Conservation (phyloP, 805 yeast species). For the Saccharomycopsis guyanensis region DNA sequence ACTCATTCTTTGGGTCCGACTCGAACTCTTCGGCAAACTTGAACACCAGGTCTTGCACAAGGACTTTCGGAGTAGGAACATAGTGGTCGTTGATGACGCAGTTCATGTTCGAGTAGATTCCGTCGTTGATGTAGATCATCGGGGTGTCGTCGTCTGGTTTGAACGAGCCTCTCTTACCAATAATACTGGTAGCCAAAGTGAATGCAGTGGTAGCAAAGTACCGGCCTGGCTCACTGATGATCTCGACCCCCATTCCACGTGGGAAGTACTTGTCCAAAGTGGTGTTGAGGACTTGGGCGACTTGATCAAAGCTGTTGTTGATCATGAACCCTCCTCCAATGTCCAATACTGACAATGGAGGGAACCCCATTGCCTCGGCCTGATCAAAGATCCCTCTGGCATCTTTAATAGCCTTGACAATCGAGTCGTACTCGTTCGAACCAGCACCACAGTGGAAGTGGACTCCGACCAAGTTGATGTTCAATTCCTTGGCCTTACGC, state of each 20-base stretch:
- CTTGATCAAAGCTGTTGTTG: constrained; percentile 46
- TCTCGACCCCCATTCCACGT: constrained; percentile 28
- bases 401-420: constrained; percentile 65
- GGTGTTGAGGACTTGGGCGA: constrained; percentile 48
- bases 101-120: constrained; percentile 92
- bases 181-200: constrained; percentile 74
- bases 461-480: constrained; percentile 68
- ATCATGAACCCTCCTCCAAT: constrained; percentile 90
- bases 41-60: constrained; percentile 46
- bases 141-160: constrained; percentile 33
- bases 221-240: constrained; percentile 94
- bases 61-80: constrained; percentile 59
- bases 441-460: constrained; percentile 97
- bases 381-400: constrained; percentile 59
- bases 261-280: constrained; percentile 61
- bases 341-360: constrained; percentile 52
- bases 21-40: constrained; percentile 27
- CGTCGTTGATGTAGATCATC: constrained; percentile 88
- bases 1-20: constrained; percentile 1
- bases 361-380: constrained; percentile 41
- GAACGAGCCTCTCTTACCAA: constrained; percentile 60
- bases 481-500: constrained; percentile 51
- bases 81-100: constrained; percentile 93
- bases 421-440: constrained; percentile 61
- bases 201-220: constrained; percentile 80